phyloP scores from a whole-genome alignment of 257 asterid genomes.

The Parsonsia alboflavescens region DNA sequence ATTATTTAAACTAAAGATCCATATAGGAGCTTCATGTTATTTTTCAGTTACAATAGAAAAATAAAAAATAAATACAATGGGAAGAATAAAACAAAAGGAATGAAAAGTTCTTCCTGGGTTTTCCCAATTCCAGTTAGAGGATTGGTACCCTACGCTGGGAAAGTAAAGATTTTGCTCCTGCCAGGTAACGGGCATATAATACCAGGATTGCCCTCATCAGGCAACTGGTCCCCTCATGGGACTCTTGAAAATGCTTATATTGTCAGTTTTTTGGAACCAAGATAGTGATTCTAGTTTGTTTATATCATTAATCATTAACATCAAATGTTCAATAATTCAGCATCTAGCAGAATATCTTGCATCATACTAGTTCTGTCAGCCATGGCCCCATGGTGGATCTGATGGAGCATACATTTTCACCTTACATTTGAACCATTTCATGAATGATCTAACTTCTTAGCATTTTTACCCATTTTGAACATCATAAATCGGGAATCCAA shows the following conservation, averaged over 20 bases:
- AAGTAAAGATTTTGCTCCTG: not conserved
- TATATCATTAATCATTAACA: not conserved
- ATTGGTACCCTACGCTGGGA: not conserved
- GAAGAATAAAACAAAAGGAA: not conserved
- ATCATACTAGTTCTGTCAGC: not conserved
- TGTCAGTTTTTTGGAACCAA: not conserved
- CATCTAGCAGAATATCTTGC: not conserved
- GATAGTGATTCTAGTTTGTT: not conserved
- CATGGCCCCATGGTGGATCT: not conserved
- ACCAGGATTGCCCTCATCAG: not conserved
- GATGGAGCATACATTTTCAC: not conserved
- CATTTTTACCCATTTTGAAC: not conserved
- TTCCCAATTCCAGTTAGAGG: not conserved
- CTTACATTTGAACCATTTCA: not conserved
- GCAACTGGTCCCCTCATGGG: not conserved
- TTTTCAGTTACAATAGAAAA: not conserved
- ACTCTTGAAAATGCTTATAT: not conserved
- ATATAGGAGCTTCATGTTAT: not conserved
- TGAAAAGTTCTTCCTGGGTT: not conserved
- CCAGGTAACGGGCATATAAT: not conserved
- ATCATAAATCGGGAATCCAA: not conserved
- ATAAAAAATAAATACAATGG: not conserved
- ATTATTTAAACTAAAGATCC: not conserved
- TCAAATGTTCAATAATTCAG: not conserved
- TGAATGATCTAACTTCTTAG: no score